Evolutionary conservation across 306 rosid species (phyloP), one percentile per base, ranked within the genome.

Genomic region (Pyrus betulifolia): DNA sequence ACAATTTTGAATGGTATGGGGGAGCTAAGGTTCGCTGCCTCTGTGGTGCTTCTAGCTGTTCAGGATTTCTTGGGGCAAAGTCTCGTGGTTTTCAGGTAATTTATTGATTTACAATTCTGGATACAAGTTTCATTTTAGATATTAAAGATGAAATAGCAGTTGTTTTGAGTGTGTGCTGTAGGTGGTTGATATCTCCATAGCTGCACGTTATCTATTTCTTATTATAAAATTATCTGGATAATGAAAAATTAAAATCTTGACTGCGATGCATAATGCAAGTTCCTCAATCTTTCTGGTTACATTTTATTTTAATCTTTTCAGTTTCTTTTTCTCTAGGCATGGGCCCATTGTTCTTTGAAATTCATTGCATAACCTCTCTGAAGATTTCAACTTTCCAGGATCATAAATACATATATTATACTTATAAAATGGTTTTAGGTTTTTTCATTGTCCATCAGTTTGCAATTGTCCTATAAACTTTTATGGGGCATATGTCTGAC

Each of bases 1-100:
- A 94, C 86, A 94, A 94, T 82, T 94, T 94, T 80, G 96, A 94
- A 83, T 94, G 98, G 98, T 94, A 85, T 84, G 98, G 98, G 4
- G 97, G 98, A 73, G 88, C 93, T 59, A 94, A 94, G 87, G 97
- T 94, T 66, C 96, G 97, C 54, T 94, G 98, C 89, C 96, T 88
- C 61, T 94, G 98, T 85, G 98, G 98, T 80, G 95, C 97, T 42
- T 51, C 79, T 67, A 92, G 81, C 81, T 95, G 97, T 77, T 92
- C 93, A 21, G 98, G 96, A 85, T 95, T 95, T 69, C 98, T 90
- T 81, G 96, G 98, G 78, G 98, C 97, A 54, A 95, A 92, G 78
- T 95, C 97, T 76, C 98, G 96, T 73, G 98, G 96, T 72, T 95
- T 95, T 85, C 97, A 90, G 90, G 98, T 86, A 84, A 42, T 75